These are phyloP conservation scores for Platanthera zijinensis DNA, from an alignment of 106 monocot genomes.

Conservation along the genomic window DNA sequence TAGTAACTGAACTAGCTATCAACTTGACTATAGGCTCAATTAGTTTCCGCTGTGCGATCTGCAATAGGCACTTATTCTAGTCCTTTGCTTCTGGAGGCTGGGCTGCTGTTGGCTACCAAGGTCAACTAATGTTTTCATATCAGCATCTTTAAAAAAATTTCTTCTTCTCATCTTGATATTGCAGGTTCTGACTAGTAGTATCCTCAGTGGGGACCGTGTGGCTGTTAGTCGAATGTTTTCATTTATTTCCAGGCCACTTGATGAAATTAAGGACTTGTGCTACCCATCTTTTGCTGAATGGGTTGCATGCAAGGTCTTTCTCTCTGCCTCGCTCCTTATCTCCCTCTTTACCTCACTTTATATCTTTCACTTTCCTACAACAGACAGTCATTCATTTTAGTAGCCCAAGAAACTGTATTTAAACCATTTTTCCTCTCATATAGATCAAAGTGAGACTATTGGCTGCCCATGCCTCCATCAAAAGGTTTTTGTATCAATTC, in stretches of 20 bases:
- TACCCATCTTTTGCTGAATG: constrained; percentile 99
- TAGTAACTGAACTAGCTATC: background rate
- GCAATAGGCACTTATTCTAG: constrained; percentile 67
- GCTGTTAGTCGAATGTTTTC: constrained; percentile 81
- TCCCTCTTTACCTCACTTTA: background rate
- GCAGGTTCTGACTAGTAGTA: constrained; percentile 81
- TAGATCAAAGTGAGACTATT: constrained; percentile 87
- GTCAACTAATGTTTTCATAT: constrained; percentile 18
- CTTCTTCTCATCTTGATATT: constrained; percentile 12
- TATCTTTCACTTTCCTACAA: background rate
- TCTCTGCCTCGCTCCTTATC: background rate
- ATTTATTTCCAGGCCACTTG: constrained; percentile 69
- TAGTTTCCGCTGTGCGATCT: constrained; percentile 92
- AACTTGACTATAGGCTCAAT: constrained; percentile 62
- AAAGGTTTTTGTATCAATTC: constrained; percentile 63
- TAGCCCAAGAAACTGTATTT: background rate
- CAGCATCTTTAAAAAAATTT: background rate
- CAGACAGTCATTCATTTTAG: background rate
- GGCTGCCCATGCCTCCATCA: constrained; percentile 95
- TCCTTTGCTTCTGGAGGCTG: constrained; percentile 92
- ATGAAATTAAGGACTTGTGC: constrained; percentile 80
- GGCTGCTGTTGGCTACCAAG: constrained; percentile 79
- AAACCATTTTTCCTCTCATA: constrained; percentile 10
- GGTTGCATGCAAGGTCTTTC: constrained; percentile 89
- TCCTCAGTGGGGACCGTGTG: constrained; percentile 75